Evolutionary conservation across 2,329 filamentous ascomycete genomes (phyloP), one percentile per base, ranked within the genome.

Genomic region (Cordyceps militaris): DNA sequence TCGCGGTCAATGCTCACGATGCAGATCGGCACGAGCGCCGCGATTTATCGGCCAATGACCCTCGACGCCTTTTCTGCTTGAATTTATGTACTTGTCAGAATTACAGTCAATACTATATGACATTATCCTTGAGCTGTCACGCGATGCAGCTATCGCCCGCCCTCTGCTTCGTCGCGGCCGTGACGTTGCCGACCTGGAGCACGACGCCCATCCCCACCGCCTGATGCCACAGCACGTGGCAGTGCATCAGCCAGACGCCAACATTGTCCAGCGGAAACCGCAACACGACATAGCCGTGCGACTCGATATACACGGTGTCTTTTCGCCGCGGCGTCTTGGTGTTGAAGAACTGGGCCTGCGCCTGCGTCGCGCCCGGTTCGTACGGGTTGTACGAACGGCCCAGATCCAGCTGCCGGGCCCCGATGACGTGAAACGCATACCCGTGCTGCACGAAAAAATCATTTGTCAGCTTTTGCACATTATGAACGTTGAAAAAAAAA

Each of bases 121-220:
- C n/a, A n/a, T n/a, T n/a, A n/a, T n/a, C n/a, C n/a, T n/a, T n/a
- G n/a, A n/a, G n/a, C n/a, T n/a, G n/a, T 56, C 14, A 57, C 8
- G 36, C 34, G 8, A 42, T 13, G 42, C 56, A 58, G 10, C n/a
- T 53, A 10, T 26, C 23, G 40, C 56, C 34, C 2, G 49, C 56
- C 32, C 34, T 58, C 9, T 48, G 23, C 23, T 42, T 23, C 32
- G 23, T 53, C 30, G 40, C 4, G 3, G 50, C 38, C 6, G 57
- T 59, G 24, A 52, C 6, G 16, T 59, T 52, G 24, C 58, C 58
- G 16, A 60, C 32, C 16, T 63, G 61, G 24, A 63, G 23, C 3
- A 57, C 58, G 69, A 76, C 76, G 1, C 71, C 71, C 72, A 76
- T 76, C 1, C 76, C 75, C 28, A 69, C 72, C 1, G 69, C 73